Evolutionary conservation across 2,329 filamentous ascomycete species (phyloP).

Genomic region (Pezicula rhizophila): DNA sequence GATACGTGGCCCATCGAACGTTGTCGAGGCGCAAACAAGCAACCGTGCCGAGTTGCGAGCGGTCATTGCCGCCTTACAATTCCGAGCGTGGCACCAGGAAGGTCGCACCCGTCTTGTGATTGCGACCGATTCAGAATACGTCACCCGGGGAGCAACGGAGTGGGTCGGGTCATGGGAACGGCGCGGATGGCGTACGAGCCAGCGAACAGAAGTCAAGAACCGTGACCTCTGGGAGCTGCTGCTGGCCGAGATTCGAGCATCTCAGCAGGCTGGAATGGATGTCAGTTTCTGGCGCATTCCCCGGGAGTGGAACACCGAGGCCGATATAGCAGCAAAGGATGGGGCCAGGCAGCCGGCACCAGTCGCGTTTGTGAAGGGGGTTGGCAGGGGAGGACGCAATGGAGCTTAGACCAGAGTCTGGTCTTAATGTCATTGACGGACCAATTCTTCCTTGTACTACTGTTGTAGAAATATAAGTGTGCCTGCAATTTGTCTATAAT

Average conservation of each 20-base stretch:
- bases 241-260: constrained; percentile 33
- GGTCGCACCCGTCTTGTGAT: constrained; percentile 38
- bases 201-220: constrained; percentile 37
- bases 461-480: too few species aligned
- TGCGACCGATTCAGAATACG: constrained; percentile 48
- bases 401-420: too few species aligned
- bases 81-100: constrained; percentile 37
- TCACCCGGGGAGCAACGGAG: constrained; percentile 37
- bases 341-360: too few species aligned
- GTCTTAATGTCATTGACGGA: too few species aligned
- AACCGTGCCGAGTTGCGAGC: constrained; percentile 52
- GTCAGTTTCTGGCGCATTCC: constrained; percentile 45
- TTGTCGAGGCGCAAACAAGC: constrained; percentile 35
- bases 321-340: constrained; percentile 35
- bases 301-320: constrained; percentile 34
- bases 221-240: constrained; percentile 46
- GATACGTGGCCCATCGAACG: constrained; percentile 34
- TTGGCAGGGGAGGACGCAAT: too few species aligned
- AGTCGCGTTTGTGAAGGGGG: too few species aligned
- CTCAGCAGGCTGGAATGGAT: constrained; percentile 23
- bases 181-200: constrained; percentile 37
- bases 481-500: too few species aligned
- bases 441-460: too few species aligned
- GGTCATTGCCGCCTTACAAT: constrained; percentile 42
- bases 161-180: constrained; percentile 38